Evolutionary conservation across 2,329 filamentous ascomycete species (phyloP).

Genomic region (Cercospora sesami): DNA sequence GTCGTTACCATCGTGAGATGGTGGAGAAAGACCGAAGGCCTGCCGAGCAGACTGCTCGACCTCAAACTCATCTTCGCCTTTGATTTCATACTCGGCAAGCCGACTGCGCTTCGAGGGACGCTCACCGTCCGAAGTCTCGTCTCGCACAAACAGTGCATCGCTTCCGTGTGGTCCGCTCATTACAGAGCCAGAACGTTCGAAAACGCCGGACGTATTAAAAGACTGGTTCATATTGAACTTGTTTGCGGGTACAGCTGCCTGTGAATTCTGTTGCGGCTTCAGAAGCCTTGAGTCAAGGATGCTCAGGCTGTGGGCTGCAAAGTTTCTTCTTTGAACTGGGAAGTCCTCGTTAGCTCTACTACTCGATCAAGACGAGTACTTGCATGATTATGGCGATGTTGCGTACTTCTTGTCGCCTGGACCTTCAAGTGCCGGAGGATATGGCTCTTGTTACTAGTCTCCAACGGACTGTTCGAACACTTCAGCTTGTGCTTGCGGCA

Average conservation of each 20-base stretch:
- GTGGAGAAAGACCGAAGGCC: no score
- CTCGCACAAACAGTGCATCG: not conserved
- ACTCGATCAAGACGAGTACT: not conserved
- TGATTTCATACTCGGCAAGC: not conserved
- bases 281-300: no score
- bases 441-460: not conserved
- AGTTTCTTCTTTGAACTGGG: not conserved
- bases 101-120: not conserved
- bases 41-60: not conserved
- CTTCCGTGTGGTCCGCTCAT: not conserved
- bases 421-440: not conserved
- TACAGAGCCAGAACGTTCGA: not conserved
- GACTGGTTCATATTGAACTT: not conserved
- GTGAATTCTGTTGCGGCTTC: no score
- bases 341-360: slow-evolving; percentile 4
- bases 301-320: no score
- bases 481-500: not conserved
- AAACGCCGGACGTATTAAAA: not conserved
- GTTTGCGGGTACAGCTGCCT: not conserved
- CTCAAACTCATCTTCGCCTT: not conserved
- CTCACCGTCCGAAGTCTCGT: not conserved
- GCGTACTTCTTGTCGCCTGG: not conserved
- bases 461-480: not conserved
- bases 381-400: not conserved
- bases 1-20: no score